Percentiles rank a stretch among this genome's conserved stretches.
Evolutionary conservation across 495 filamentous ascomycete species (phyloP).

Genomic region (Penicillium cosmopolitanum): DNA sequence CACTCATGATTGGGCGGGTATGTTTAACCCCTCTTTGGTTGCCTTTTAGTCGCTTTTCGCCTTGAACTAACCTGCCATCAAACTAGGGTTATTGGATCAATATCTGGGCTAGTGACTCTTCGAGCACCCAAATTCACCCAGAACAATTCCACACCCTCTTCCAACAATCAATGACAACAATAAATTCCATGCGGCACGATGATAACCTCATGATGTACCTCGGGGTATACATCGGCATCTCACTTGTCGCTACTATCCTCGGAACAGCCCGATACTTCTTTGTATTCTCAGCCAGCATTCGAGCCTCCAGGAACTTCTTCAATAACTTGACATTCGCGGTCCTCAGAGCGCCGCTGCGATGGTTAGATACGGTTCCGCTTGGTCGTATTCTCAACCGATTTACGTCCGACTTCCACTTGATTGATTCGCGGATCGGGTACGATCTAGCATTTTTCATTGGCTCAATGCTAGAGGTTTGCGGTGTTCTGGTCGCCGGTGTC

Average conservation of each 20-base stretch:
- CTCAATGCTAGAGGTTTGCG: conserved; percentile 41
- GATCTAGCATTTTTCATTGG: conserved; percentile 60
- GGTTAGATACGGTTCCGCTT: conserved; percentile 80
- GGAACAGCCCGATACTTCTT: conserved; percentile 62
- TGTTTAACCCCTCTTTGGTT: conserved; percentile 6
- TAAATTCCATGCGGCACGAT: conserved; percentile 7
- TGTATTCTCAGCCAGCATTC: conserved; percentile 55
- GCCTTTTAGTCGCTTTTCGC: background rate
- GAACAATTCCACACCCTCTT: conserved; percentile 22
- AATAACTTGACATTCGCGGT: conserved; percentile 64
- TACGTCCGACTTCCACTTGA: conserved; percentile 72
- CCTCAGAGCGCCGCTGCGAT: conserved; percentile 70
- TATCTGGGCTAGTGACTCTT: conserved; percentile 60
- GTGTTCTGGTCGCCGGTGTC: conserved; percentile 37
- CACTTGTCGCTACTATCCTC: conserved; percentile 55
- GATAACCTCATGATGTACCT: conserved; percentile 62
- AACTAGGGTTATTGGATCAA: conserved; percentile 69
- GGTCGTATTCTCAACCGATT: conserved; percentile 82
- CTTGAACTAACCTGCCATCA: background rate
- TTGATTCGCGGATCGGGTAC: conserved; percentile 67
- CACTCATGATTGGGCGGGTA: conserved; percentile 42
- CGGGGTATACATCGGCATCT: conserved; percentile 66
- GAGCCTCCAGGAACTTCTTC: conserved; percentile 68
- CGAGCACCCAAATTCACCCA: conserved; percentile 26
- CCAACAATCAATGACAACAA: conserved; percentile 25